Percentiles rank a stretch among this genome's conserved stretches.
Evolutionary conservation across 768 basidiomycete genomes (phyloP).

Genomic region (Tylopilus plumbeoviolaceoides): DNA sequence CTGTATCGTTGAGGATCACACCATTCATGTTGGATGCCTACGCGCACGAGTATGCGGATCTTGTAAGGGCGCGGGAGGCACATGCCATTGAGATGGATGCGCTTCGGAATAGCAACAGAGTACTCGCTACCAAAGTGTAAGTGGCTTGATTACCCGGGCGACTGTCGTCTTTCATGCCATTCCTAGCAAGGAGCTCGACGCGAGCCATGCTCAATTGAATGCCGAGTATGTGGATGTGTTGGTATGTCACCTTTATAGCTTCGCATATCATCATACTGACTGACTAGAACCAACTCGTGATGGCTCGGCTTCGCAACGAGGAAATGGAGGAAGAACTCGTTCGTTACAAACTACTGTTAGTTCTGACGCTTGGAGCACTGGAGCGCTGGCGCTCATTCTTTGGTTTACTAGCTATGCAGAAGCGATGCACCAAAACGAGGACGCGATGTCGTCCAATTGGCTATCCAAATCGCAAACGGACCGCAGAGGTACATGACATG

Average conservation of each 20-base stretch:
- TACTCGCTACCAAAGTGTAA: constrained; percentile 74
- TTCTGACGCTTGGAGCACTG: neutral
- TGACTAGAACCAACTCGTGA: constrained; percentile 85
- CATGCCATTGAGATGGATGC: constrained; percentile 82
- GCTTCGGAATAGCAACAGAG: constrained; percentile 75
- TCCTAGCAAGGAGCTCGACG: constrained; percentile 74
- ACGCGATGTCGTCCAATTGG: constrained; percentile 63
- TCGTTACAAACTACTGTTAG: constrained; percentile 83
- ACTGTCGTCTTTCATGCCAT: constrained; percentile 6
- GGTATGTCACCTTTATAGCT: constrained; percentile 30
- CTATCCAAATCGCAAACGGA: constrained; percentile 37
- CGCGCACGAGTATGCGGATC: constrained; percentile 83
- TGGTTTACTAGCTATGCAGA: constrained; percentile 50
- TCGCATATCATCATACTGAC: constrained; percentile 24
- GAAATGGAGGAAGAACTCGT: constrained; percentile 94
- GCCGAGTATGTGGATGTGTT: constrained; percentile 76
- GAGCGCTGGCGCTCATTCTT: neutral
- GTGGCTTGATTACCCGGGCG: constrained; percentile 27
- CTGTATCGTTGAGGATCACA: constrained; percentile 81
- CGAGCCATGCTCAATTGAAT: constrained; percentile 73
- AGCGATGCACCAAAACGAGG: constrained; percentile 73
- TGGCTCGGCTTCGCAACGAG: constrained; percentile 82
- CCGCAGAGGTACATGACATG: constrained; percentile 17
- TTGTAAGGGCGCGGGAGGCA: constrained; percentile 70
- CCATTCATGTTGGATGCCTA: constrained; percentile 95